Conservation (phyloP, 208 protist genomes). For the Balamuthia mandrillaris region DNA sequence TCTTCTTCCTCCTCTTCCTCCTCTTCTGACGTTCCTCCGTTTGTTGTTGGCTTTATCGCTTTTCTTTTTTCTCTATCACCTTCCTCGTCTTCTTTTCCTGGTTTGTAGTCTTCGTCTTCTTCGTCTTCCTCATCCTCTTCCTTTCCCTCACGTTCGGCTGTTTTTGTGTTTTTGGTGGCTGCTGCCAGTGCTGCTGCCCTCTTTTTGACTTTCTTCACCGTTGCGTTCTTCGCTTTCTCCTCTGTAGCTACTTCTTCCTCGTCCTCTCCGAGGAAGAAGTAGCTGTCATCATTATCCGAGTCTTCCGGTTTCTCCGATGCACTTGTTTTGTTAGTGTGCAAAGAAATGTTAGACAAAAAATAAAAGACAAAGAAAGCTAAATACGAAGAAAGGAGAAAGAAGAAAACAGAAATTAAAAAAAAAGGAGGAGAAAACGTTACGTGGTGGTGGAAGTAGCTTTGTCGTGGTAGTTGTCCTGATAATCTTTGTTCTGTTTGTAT, state of each 20-base stretch:
- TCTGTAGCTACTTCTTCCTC: no score
- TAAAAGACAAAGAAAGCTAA: no score
- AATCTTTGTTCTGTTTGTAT: conserved; percentile 55
- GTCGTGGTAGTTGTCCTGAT: conserved; percentile 21
- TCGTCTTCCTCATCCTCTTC: not conserved
- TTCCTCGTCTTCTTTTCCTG: not conserved
- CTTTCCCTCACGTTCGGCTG: not conserved
- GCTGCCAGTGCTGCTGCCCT: no score
- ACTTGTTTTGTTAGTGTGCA: no score
- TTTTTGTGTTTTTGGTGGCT: no score
- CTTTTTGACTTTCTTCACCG: no score
- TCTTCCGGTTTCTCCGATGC: no score
- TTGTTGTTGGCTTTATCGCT: not conserved
- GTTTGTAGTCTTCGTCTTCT: not conserved
- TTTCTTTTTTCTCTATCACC: not conserved
- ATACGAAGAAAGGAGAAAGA: not conserved
- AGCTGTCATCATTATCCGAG: no score
- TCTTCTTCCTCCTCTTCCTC: not conserved
- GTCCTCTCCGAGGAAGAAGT: no score
- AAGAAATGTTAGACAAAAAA: not conserved
- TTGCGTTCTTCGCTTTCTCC: no score
- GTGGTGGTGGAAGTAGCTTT: not conserved
- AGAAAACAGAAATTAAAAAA: not conserved
- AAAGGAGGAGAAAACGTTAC: not conserved
- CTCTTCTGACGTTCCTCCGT: not conserved